phyloP scores from a whole-genome alignment of 371 early-diverging fungal genomes.

The Amoeboaphelidium protococcarum region DNA sequence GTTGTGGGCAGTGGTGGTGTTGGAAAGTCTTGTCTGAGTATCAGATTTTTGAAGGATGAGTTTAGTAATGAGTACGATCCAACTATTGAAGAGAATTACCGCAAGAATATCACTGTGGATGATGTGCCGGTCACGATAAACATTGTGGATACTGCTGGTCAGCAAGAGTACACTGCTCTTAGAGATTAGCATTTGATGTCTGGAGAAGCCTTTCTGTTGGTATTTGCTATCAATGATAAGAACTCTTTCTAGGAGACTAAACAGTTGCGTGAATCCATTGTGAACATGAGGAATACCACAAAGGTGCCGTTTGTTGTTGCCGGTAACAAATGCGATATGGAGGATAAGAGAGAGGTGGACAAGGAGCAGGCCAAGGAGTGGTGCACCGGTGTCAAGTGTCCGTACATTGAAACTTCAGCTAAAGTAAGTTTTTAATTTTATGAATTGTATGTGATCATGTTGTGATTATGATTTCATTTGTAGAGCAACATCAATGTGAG shows the following conservation, averaged over 20 bases:
- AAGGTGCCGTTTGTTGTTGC: conserved; percentile 20
- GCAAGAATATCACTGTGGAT: conserved; percentile 21
- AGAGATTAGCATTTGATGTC: conserved; percentile 22
- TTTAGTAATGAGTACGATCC: conserved; percentile 26
- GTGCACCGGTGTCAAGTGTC: no score
- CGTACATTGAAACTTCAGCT: no score
- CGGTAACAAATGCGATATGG: conserved; percentile 28
- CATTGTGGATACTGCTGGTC: conserved; percentile 25
- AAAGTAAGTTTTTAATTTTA: no score
- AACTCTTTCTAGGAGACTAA: conserved; percentile 21
- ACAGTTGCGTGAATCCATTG: conserved; percentile 20
- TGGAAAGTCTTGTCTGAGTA: conserved; percentile 27
- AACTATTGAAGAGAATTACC: conserved; percentile 26
- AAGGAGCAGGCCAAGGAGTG: no score
- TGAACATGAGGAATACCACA: conserved; percentile 20
- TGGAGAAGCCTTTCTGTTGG: conserved; percentile 24
- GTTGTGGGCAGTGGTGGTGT: conserved; percentile 29
- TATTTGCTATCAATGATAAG: conserved; percentile 20
- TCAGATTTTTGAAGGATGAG: conserved; percentile 25
- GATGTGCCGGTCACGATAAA: conserved; percentile 11
- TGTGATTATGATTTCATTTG: no score
- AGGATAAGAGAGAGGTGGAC: no score
- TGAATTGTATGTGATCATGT: no score
- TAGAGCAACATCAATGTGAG: no score
- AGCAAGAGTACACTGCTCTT: conserved; percentile 24